Base-by-base conservation (phyloP, 139 green algal species). In the Pycnococcus provasolii region DNA sequence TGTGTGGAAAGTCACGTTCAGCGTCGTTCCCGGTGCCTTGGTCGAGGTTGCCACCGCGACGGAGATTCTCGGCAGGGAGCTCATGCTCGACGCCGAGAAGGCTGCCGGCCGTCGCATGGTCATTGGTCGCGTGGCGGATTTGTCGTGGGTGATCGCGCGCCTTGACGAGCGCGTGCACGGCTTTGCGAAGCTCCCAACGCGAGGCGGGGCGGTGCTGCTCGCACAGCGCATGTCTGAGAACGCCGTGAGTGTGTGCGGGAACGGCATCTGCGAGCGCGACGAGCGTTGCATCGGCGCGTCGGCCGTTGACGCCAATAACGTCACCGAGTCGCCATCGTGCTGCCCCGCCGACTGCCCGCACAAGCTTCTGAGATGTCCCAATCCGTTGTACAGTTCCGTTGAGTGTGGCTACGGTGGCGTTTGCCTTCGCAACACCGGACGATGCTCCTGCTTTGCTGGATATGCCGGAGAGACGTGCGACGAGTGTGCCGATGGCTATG, bases 171-270 rank as follows among this genome's bases (percentile, higher is more conserved):
- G 15, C 55, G 55, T 45, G 15, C 39, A 9, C 55, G 26, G 55
- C 55, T 9, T 9, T 26, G 55, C 55, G 26, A 15, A 45, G 50
- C 50, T 26, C 50, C 9, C 11, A 9, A 55, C 50, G 50, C 9
- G 11, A 9, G 50, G 13, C 50, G 13, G 9, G 50, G 11, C 9
- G 50, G 50, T 55, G 50, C 11, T 55, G 9, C 11, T 55, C 50
- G 13, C 13, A 9, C 50, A 55, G 11, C n/a, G 42, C 55, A 62
- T 26, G 26, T 26, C 26, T 26, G 26, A 26, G n/a, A 37, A 8
- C 55, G 55, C 55, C 55, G 8, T 8, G n/a, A 37, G 26, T 8
- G n/a, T 45, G 55, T 62, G 55, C 55, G 55, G 55, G n/a, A 62
- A 62, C 55, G 11, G 11, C 55, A 8, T 62, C n/a, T 62, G 55